These are phyloP conservation scores for Yamadazyma sp. DNA, from an alignment of 1,139 yeast genomes.

Conservation along the genomic window DNA sequence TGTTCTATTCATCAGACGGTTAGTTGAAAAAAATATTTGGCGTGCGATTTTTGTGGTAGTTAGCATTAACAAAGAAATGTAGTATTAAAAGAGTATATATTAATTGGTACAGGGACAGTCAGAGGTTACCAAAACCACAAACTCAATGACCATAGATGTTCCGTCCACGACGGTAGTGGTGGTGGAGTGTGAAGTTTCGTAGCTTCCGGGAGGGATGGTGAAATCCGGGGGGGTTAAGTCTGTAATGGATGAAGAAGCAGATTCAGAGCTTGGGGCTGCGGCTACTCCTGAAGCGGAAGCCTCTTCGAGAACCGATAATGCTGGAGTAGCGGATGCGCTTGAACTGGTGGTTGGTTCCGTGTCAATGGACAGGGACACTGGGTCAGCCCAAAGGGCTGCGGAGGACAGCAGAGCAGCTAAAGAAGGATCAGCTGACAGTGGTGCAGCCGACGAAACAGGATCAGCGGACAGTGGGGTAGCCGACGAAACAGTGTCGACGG, in stretches of 20 bases:
- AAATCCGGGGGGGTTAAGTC: constrained; percentile 1
- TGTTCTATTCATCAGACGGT: constrained; percentile 1
- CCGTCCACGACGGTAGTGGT: constrained; percentile 27
- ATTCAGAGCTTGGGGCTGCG: too few relatives aligned
- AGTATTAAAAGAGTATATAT: neutral
- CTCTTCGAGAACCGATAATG: too few relatives aligned
- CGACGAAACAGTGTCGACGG: constrained; percentile 4
- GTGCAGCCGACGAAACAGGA: neutral
- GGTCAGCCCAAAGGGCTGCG: too few relatives aligned
- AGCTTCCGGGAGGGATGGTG: constrained; percentile 23
- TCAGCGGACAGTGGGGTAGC: too few relatives aligned
- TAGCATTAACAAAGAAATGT: neutral
- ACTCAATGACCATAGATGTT: constrained; percentile 30
- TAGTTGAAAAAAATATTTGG: neutral
- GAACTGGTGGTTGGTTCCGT: too few relatives aligned
- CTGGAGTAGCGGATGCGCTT: constrained; percentile 9
- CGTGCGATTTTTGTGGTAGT: neutral
- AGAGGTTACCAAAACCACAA: constrained; percentile 32
- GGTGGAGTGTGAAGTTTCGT: constrained; percentile 27
- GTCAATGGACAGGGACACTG: too few relatives aligned
- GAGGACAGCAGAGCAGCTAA: too few relatives aligned
- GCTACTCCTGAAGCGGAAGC: constrained; percentile 4
- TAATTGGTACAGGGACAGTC: constrained; percentile 16
- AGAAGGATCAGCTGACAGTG: constrained; percentile 11
- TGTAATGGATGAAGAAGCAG: constrained; percentile 5